Evolutionary conservation across 2,329 filamentous ascomycete species (phyloP), one percentile per base, ranked within the genome.

Genomic region (Paracamarosporium sp.): DNA sequence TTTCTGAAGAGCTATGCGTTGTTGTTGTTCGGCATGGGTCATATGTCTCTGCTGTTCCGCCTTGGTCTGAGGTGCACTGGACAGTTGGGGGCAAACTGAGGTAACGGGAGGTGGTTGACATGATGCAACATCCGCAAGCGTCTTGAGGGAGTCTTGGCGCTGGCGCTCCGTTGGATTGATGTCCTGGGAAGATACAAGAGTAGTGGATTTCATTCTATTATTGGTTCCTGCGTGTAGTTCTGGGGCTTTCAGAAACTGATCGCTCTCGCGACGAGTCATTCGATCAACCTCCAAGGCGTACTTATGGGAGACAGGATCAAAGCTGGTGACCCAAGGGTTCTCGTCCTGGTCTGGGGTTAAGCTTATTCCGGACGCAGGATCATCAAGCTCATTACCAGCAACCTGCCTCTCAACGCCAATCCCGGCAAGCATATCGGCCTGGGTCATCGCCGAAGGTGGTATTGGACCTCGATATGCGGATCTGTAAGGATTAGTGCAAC

Each of bases 1-100:
- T 36, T 68, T 71, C 15, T 60, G 62, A 2, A 74, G 59, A 22
- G 67, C 66, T 25, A 60, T 57, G 38, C 59, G 55, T 57, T 73
- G 69, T 57, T 73, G 69, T 54, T 74, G 71, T 27, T 73, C 67
- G 8, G 67, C 64, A 40, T 76, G 74, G 8, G 71, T 73, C 6
- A 46, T 15, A 20, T 38, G 33, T 56, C 48, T 33, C 38, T 56
- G 56, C 41, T 62, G 59, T 22, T 73, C 67, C 11, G 66, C 63
- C 47, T 76, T 75, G 9, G 71, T 72, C 33, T 73, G 72, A 5
- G 68, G 66, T 30, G 55, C 64, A 50, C 50, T 65, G n/a, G 67
- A 68, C 11, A 67, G 46, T 25, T 50, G 46, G 31, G 44, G 58
- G 8, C 36, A 36, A 17, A 47, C 33, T 30, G 45, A 43, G 25